phyloP scores from a whole-genome alignment of 106 monocot genomes.

The Dendrobium chrysotoxum region DNA sequence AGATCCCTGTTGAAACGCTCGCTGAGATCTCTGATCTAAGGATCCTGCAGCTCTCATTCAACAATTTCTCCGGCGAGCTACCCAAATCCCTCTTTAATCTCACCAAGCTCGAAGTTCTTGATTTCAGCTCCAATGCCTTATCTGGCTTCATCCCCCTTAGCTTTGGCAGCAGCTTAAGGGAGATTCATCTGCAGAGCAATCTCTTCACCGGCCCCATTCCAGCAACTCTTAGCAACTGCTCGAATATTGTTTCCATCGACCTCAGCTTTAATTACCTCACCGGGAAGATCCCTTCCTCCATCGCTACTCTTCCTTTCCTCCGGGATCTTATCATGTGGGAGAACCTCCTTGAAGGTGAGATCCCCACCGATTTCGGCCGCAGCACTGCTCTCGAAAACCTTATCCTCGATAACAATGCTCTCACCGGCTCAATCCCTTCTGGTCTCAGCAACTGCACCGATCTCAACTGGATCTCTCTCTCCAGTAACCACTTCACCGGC shows the following conservation, averaged over 20 bases:
- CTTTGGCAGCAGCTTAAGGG: slow-evolving; percentile 17
- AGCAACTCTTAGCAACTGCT: slow-evolving; percentile 47
- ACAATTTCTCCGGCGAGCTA: slow-evolving; percentile 40
- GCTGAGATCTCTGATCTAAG: slow-evolving; percentile 20
- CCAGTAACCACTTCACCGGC: slow-evolving; percentile 72
- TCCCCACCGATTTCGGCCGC: slow-evolving; percentile 45
- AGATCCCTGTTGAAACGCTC: slow-evolving; percentile 25
- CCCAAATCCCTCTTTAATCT: slow-evolving; percentile 26
- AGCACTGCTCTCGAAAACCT: slow-evolving; percentile 50
- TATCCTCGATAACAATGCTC: slow-evolving; percentile 83
- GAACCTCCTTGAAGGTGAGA: slow-evolving; percentile 68
- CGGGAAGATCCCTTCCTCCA: slow-evolving; percentile 49
- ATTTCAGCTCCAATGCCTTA: slow-evolving; percentile 61
- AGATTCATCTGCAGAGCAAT: slow-evolving; percentile 80
- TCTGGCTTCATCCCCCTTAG: slow-evolving; percentile 41
- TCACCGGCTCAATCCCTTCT: slow-evolving; percentile 58
- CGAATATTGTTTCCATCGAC: slow-evolving; percentile 58
- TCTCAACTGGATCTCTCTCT: slow-evolving; percentile 88
- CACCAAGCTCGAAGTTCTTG: slow-evolving; percentile 40
- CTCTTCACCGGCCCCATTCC: slow-evolving; percentile 53
- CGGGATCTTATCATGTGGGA: slow-evolving; percentile 84
- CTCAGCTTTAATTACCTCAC: slow-evolving; percentile 79
- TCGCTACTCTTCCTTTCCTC: slow-evolving; percentile 42
- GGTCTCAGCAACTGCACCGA: slow-evolving; percentile 54
- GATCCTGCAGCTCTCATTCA: slow-evolving; percentile 36